Conservation (phyloP, 2,329 filamentous ascomycete species). For the Aspergillus persii region DNA sequence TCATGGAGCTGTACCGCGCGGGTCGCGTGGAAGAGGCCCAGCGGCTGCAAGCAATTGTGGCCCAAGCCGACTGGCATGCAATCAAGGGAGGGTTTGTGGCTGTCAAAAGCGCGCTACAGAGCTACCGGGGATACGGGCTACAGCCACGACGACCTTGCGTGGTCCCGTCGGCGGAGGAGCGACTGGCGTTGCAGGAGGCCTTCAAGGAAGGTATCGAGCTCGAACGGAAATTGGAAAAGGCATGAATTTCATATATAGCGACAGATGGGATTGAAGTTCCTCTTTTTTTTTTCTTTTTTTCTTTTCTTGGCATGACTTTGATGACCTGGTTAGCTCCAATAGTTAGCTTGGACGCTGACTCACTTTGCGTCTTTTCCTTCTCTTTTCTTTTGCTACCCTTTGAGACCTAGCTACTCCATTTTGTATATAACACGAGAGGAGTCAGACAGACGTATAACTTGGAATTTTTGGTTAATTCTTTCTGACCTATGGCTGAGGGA, state of each 20-base stretch:
- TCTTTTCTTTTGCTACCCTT: background rate
- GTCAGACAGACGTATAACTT: background rate
- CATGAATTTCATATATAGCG: background rate
- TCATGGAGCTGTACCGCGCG: slow-evolving; percentile 72
- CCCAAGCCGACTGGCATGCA: slow-evolving; percentile 76
- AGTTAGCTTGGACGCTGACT: background rate
- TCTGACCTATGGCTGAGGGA: background rate
- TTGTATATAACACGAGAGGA: background rate
- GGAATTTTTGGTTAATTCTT: background rate
- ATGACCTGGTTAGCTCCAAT: background rate
- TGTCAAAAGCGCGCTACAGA: slow-evolving; percentile 80
- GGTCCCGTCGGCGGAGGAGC: slow-evolving; percentile 40
- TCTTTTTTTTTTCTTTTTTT: background rate
- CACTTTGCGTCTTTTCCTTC: background rate
- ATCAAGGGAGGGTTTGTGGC: slow-evolving; percentile 81
- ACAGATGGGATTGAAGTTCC: background rate
- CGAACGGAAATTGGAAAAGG: slow-evolving; percentile 33
- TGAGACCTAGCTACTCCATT: background rate
- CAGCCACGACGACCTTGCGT: slow-evolving; percentile 67
- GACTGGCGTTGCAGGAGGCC: slow-evolving; percentile 33
- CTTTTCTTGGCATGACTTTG: background rate
- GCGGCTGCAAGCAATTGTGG: slow-evolving; percentile 72
- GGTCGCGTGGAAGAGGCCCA: slow-evolving; percentile 74
- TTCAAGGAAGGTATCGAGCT: slow-evolving; percentile 40
- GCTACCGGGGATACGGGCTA: slow-evolving; percentile 78